Percentiles rank a stretch among this genome's conserved stretches.
Evolutionary conservation across 2,329 filamentous ascomycete genomes (phyloP).

Genomic region (Elsinoe fawcettii): DNA sequence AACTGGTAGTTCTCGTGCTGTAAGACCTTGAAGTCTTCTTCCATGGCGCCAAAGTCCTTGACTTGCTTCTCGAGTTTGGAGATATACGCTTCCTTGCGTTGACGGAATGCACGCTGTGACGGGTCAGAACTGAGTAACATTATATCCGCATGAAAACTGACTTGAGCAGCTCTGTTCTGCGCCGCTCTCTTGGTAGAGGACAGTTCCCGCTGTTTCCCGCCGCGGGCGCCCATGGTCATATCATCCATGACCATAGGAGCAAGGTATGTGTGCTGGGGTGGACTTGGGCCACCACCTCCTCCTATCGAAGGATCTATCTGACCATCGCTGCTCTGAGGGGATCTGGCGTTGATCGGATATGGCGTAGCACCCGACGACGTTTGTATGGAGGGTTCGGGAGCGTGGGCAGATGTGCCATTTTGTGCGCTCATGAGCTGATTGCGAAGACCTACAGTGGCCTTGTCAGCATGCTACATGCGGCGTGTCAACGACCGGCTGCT

Average conservation of each 20-base stretch:
- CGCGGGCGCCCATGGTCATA: constrained; percentile 47
- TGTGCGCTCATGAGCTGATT: constrained; percentile 54
- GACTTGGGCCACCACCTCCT: constrained; percentile 2
- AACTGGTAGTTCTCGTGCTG: constrained; percentile 85
- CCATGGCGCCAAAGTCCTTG: constrained; percentile 67
- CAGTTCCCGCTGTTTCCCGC: constrained; percentile 73
- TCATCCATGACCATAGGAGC: constrained; percentile 51
- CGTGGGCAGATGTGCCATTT: constrained; percentile 33
- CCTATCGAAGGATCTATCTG: constrained; percentile 19
- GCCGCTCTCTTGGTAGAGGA: constrained; percentile 94
- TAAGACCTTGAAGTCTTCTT: constrained; percentile 68
- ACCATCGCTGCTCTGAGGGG: constrained; percentile 30
- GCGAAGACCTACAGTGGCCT: constrained; percentile 47
- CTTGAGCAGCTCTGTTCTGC: constrained; percentile 94
- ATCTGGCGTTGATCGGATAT: constrained; percentile 36
- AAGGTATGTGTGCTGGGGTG: constrained; percentile 43
- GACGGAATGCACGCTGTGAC: constrained; percentile 82
- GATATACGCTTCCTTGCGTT: constrained; percentile 96
- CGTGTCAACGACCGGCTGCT: constrained; percentile 19
- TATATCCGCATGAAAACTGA: too few relatives aligned
- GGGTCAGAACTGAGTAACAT: too few relatives aligned
- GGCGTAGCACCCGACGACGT: constrained; percentile 25
- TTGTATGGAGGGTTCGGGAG: constrained; percentile 33
- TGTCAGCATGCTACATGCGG: constrained; percentile 8
- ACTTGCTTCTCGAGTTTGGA: constrained; percentile 95